Base-by-base conservation (phyloP, 306 rosid genomes). In the Notholithocarpus densiflorus region DNA sequence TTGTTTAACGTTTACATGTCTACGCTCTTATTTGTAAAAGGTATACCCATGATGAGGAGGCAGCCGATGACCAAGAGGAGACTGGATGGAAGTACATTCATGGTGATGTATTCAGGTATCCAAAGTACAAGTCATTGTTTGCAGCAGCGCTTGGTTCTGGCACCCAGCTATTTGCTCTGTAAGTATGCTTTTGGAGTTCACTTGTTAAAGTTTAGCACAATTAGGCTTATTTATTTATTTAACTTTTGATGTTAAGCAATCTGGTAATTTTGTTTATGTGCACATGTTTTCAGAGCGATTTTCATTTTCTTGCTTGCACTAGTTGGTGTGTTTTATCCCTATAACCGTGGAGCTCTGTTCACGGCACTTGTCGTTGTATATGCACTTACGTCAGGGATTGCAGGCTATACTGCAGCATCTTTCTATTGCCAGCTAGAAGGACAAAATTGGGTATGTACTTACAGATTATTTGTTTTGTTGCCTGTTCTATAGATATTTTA, bases 141-240 rank as follows among this genome's bases (percentile, higher is more conserved):
- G 92, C 89, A n/a, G 89, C 92, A 32, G 82, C 89, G 3, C 92
- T 88, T 71, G 92, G 91, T 71, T 83, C 92, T 52, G 91, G 91
- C 40, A 79, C 86, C 81, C 91, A 88, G 77, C 76, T 88, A 77
- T 86, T 88, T 88, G 55, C 85, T n/a, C 87, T 88, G 91, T 82
- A 75, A 87, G 90, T 75, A 75, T 37, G 43, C 56, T 53, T 68
- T 48, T 77, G 18, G 75, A 84, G 73, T 53, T 29, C 34, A 19
- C 54, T 18, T 40, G 10, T n/a, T 60, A 12, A 45, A 53, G 68
- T 73, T 19, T 34, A 2, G 8, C 6, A 29, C 68, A 31, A 7
- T 66, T 70, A 6, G 20, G 60, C 54, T 52, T 43, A 2, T 75
- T 24, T 60, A 2, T 7, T 37, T 40, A 40, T 40, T 71, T 21